Conservation (phyloP, 1,284 basidiomycete genomes). For the Golubevia sp. region DNA sequence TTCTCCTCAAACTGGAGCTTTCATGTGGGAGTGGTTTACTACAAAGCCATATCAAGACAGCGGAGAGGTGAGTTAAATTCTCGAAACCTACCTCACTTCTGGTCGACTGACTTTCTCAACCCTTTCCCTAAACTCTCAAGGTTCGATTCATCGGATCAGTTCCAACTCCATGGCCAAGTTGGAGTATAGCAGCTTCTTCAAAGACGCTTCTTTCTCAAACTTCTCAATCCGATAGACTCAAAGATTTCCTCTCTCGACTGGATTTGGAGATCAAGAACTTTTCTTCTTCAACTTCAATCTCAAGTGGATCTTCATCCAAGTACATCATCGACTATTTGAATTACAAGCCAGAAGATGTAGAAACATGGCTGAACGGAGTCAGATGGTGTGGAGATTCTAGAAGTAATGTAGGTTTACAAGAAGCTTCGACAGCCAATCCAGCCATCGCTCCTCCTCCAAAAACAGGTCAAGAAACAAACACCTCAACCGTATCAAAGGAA, state of each 20-base stretch:
- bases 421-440: no score
- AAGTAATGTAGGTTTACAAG: constrained; percentile 5
- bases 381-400: constrained; percentile 46
- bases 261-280: constrained; percentile 30
- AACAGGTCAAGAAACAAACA: constrained; percentile 27
- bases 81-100: not conserved
- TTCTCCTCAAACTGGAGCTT: constrained; percentile 47
- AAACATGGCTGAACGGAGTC: constrained; percentile 64
- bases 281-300: constrained; percentile 25
- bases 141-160: constrained; percentile 76
- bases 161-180: constrained; percentile 94
- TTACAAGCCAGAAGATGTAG: constrained; percentile 75
- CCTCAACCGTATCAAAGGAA: constrained; percentile 21
- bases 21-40: constrained; percentile 71
- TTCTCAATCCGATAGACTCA: constrained; percentile 2
- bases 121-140: constrained; percentile 7
- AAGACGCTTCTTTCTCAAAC: constrained; percentile 14
- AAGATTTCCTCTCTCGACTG: constrained; percentile 29
- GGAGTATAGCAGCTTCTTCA: constrained; percentile 65
- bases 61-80: not conserved
- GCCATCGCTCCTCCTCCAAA: not conserved
- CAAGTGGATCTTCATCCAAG: constrained; percentile 8
- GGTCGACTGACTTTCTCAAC: not conserved
- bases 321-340: constrained; percentile 33
- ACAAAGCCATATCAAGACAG: constrained; percentile 77